phyloP scores from a whole-genome alignment of 1,284 basidiomycete genomes.

The Lentinus polychrous region DNA sequence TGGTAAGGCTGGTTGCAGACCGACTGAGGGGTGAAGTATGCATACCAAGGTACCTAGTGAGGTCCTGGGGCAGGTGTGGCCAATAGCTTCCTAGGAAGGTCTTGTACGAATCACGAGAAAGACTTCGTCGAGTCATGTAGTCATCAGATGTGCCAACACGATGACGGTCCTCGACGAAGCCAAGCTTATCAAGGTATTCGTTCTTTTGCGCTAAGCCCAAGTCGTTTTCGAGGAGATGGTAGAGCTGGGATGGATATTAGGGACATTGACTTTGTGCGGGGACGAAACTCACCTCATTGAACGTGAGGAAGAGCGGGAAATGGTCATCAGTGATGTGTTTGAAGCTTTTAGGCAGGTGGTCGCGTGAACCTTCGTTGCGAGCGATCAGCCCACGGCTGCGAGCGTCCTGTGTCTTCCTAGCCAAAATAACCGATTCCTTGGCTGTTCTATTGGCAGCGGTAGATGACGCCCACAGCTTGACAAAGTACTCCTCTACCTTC shows the following conservation, averaged over 20 bases:
- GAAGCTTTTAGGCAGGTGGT: constrained; percentile 41
- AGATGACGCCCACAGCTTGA: constrained; percentile 43
- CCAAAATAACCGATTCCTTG: constrained; percentile 27
- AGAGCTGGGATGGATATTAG: constrained; percentile 11
- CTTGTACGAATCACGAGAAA: constrained; percentile 32
- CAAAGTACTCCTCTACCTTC: constrained; percentile 63
- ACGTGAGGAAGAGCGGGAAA: constrained; percentile 61
- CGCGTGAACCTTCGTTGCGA: constrained; percentile 25
- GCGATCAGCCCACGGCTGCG: constrained; percentile 13
- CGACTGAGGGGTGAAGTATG: not conserved
- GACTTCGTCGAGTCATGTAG: not conserved
- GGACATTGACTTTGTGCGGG: constrained; percentile 7
- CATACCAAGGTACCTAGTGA: constrained; percentile 39
- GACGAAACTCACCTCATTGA: constrained; percentile 36
- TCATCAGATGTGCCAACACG: not conserved
- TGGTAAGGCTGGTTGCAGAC: not conserved
- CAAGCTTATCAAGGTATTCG: not conserved
- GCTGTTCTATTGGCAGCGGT: constrained; percentile 31
- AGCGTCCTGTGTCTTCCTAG: constrained; percentile 1
- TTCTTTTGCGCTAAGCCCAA: not conserved
- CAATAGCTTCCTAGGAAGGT: constrained; percentile 43
- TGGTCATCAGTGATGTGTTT: constrained; percentile 46
- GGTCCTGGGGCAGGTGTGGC: constrained; percentile 41
- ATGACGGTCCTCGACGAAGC: not conserved
- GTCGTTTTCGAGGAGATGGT: constrained; percentile 15